Evolutionary conservation across 148 eudicot species (phyloP), one percentile per base, ranked within the genome.

Genomic region (Fagopyrum esculentum): DNA sequence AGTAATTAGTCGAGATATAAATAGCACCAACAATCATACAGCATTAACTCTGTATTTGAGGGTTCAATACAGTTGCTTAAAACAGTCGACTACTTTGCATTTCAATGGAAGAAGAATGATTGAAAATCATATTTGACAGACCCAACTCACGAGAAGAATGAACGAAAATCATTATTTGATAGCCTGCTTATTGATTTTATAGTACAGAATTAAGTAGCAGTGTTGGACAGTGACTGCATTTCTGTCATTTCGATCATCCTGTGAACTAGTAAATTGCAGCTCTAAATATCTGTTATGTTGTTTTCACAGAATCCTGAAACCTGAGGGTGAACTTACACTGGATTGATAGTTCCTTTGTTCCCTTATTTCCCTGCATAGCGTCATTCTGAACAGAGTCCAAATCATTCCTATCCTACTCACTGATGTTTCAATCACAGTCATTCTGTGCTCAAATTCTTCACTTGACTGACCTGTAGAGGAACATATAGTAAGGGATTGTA

Each of bases 341-440:
- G 79, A 92, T 76, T 74, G 89, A 78, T 52, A 90, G 76, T 85
- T 90, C 97, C 72, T 95, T 95, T 76, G 91, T 89, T 75, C 96
- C 96, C 83, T 86, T 90, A 78, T 89, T 95, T 70, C 85, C 90
- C 88, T 89, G 97, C 89, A 95, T 90, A 76, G 92, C 74, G 76
- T 95, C 99, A 74, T 87, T 83, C 84, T 95, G 99, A 80, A 95
- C 82, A 78, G 96, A 90, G 77, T 95, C 94, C 85, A 95, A 71
- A 89, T 86, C 90, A 89, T 86, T 75, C 92, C 93, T 71, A 90
- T 78, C 80, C 96, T 90, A 85, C 86, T 92, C 69, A 95, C 73
- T 69, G 93, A 84, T 70, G 88, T 89, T 78, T 90, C 96, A 77
- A 87, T 82, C 78, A 81, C 78, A 55, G 88, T 84, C 79, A 92